Percentiles rank a stretch among this genome's conserved stretches.
These are phyloP conservation scores for Mycena alexandri DNA, from an alignment of 768 basidiomycete genomes.

Conservation along the genomic window DNA sequence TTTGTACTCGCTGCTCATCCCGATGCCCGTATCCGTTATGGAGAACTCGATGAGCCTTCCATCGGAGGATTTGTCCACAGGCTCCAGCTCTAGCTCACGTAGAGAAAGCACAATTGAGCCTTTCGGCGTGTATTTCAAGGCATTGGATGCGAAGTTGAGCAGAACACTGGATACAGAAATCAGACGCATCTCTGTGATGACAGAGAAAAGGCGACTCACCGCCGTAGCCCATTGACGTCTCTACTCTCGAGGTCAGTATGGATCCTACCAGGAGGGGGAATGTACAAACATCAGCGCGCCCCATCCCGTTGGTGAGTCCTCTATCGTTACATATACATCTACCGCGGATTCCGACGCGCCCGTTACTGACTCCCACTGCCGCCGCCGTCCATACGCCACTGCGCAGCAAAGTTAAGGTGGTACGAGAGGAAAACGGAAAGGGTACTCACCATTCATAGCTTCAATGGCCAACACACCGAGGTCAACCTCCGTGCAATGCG, in stretches of 20 bases:
- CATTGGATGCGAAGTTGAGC: constrained; percentile 25
- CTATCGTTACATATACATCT: constrained; percentile 16
- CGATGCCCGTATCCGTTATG: constrained; percentile 24
- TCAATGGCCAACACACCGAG: constrained; percentile 18
- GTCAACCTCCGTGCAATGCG: constrained; percentile 20
- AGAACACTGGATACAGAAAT: constrained; percentile 6
- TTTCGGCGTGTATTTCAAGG: constrained; percentile 25
- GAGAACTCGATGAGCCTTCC: constrained; percentile 24
- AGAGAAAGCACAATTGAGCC: constrained; percentile 20
- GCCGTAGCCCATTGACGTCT: constrained; percentile 23
- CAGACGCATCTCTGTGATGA: neutral
- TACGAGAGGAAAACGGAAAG: neutral
- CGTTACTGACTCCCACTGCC: constrained; percentile 21
- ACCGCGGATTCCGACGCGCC: constrained; percentile 16
- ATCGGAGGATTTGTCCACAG: neutral
- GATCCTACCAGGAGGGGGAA: neutral
- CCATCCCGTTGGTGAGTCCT: constrained; percentile 26
- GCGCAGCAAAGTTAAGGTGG: neutral
- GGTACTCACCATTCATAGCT: constrained; percentile 6
- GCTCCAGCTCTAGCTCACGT: constrained; percentile 3
- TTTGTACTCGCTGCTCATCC: constrained; percentile 27
- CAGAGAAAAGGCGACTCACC: neutral
- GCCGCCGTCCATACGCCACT: constrained; percentile 26
- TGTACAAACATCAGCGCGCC: constrained; percentile 5
- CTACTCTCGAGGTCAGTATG: constrained; percentile 2